These are phyloP conservation scores for Penicillium soppii DNA, from an alignment of 495 filamentous ascomycete species.

Conservation along the genomic window DNA sequence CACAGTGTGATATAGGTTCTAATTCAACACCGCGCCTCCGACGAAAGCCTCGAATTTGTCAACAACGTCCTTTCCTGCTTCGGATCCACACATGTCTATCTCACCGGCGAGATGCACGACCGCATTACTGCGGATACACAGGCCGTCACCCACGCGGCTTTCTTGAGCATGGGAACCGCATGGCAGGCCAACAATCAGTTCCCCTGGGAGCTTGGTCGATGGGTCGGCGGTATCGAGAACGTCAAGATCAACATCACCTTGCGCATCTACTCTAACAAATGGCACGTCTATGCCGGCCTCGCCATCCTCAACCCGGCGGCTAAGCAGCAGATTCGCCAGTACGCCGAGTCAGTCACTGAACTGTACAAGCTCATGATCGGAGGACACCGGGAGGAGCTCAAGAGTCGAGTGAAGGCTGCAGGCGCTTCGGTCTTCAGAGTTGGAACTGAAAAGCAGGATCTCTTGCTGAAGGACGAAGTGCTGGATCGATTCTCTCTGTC, in stretches of 20 bases:
- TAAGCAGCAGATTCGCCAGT: slow-evolving; percentile 88
- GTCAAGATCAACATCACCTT: slow-evolving; percentile 98
- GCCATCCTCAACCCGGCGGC: slow-evolving; percentile 94
- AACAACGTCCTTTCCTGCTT: slow-evolving; percentile 79
- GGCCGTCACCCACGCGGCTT: slow-evolving; percentile 95
- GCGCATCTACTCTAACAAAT: slow-evolving; percentile 96
- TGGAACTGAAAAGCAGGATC: slow-evolving; percentile 54
- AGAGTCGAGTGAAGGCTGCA: slow-evolving; percentile 72
- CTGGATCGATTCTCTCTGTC: slow-evolving; percentile 85
- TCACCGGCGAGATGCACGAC: slow-evolving; percentile 85
- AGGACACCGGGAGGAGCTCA: slow-evolving; percentile 77
- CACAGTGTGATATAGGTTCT: slow-evolving; percentile 56
- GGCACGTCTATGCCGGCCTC: slow-evolving; percentile 97
- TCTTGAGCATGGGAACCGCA: slow-evolving; percentile 94
- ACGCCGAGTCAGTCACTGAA: slow-evolving; percentile 88
- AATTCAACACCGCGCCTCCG: slow-evolving; percentile 86
- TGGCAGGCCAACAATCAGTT: slow-evolving; percentile 93
- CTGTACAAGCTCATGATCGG: slow-evolving; percentile 95
- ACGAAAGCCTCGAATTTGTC: slow-evolving; percentile 73
- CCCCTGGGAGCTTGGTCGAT: slow-evolving; percentile 91
- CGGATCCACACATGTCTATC: slow-evolving; percentile 75
- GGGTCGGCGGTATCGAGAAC: slow-evolving; percentile 96
- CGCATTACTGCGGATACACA: slow-evolving; percentile 98
- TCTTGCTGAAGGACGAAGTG: slow-evolving; percentile 77
- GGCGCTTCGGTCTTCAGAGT: slow-evolving; percentile 75